Base-by-base conservation (phyloP, 2,329 filamentous ascomycete genomes). In the Fusarium circinatum region DNA sequence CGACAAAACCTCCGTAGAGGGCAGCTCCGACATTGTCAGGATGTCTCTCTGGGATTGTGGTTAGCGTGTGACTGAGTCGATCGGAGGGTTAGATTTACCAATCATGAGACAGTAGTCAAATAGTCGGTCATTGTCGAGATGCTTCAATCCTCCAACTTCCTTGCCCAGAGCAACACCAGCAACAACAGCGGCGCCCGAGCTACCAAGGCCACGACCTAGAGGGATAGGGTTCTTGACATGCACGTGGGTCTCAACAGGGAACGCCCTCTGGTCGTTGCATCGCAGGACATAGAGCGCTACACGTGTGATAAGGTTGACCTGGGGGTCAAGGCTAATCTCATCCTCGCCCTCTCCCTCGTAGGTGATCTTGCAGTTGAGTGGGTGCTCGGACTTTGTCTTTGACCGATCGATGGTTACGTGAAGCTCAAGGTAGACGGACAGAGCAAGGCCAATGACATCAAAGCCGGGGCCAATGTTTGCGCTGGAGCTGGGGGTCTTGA, bases 81-180 rank as follows among this genome's bases (percentile, higher is more conserved):
- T 24, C 22, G 20, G 36, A 22, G 32, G 22, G n/a, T 12, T 9
- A 47, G 14, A 81, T 85, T 75, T 82, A 93, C 92, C 94, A 83
- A 98, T 97, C 96, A 99, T 99, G 75, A 99, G 87, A 80, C 94
- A 98, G 82, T 95, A 99, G 84, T 99, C 96, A 78, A 99, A 92
- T 81, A 99, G 89, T 44, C 96, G 89, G 74, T 94, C 93, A 78
- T 94, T 92, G 66, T 90, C 90, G 72, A 99, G 85, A 45, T 89
- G 86, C 49, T 92, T 87, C 70, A 99, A 87, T 38, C 92, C 89
- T 42, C 95, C 96, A 52, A 96, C 93, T 82, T 97, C 92, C 84
- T 96, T 98, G 45, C 92, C 96, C 51, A 99, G 87, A 82, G 95
- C 90, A n/a, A 98, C 96, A 74, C 96, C 96, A 1, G 95, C 96